A percentile compares a stretch with the other conserved stretches of the same genome.
These are phyloP conservation scores for Bruguiera gymnorhiza DNA, from an alignment of 345 rosid genomes.

Conservation along the genomic window DNA sequence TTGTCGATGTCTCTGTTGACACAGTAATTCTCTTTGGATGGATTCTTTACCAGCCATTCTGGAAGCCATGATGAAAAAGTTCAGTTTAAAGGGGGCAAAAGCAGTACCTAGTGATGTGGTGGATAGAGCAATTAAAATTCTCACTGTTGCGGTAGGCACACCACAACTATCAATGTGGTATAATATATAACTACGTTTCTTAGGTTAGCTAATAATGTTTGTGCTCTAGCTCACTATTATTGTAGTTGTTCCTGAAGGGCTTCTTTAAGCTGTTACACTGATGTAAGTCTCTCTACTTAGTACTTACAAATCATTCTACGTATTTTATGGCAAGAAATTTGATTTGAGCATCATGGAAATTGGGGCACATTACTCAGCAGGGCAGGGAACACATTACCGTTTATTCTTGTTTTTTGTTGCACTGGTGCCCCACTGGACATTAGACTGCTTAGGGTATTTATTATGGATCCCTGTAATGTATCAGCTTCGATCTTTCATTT, in stretches of 20 bases:
- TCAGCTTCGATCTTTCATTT: not conserved
- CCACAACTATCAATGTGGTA: not conserved
- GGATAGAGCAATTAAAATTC: constrained; percentile 68
- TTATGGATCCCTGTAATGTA: not conserved
- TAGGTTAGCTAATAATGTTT: constrained; percentile 4
- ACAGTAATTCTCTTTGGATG: constrained; percentile 11
- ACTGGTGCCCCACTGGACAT: no score
- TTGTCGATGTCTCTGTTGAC: not conserved
- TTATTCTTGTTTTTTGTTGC: no score
- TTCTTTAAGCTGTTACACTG: constrained; percentile 91
- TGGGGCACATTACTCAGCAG: no score
- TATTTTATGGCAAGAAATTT: no score
- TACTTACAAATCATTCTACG: not conserved
- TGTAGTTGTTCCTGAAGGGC: constrained; percentile 98
- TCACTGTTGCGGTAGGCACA: constrained; percentile 75
- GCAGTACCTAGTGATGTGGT: constrained; percentile 49
- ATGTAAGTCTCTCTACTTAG: constrained; percentile 56
- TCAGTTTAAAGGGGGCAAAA: constrained; percentile 60
- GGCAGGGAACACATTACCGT: no score
- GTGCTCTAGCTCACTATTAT: constrained; percentile 74
- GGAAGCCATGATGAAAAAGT: constrained; percentile 39
- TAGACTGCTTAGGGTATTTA: no score
- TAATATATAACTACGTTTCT: constrained; percentile 21
- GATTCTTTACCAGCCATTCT: constrained; percentile 79
- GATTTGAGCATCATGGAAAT: no score